Conservation (phyloP, 2,329 filamentous ascomycete genomes). For the Aurifilum marmelostoma region DNA sequence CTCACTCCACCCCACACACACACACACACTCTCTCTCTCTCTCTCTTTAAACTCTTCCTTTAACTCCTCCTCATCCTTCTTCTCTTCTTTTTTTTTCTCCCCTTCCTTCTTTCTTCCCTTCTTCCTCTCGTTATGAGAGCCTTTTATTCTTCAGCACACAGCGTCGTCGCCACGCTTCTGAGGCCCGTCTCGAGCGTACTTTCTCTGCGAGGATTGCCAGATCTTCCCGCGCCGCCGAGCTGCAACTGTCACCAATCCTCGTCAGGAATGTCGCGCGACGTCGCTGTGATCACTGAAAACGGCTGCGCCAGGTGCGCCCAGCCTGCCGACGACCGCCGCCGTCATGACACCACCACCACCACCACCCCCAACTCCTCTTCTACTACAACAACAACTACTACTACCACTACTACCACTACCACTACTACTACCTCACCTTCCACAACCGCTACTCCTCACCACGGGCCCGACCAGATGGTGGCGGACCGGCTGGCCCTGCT, state of each 20-base stretch:
- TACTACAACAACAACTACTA: no score
- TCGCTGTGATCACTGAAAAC: background rate
- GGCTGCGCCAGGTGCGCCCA: background rate
- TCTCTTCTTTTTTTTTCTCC: background rate
- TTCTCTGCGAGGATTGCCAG: slow-evolving; percentile 3
- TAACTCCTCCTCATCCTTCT: background rate
- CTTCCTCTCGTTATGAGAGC: slow-evolving; percentile 12
- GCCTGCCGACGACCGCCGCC: background rate
- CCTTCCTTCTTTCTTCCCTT: background rate
- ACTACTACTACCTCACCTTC: background rate
- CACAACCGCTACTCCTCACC: background rate
- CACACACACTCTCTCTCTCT: background rate
- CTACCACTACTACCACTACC: background rate
- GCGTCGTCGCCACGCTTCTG: slow-evolving; percentile 16
- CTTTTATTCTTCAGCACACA: slow-evolving; percentile 17
- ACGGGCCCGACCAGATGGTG: background rate
- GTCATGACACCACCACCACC: slow-evolving; percentile 7
- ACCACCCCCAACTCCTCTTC: no score
- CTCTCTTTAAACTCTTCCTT: background rate
- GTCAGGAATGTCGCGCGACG: slow-evolving; percentile 7
- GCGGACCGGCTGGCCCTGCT: slow-evolving; percentile 36
- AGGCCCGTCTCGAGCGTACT: slow-evolving; percentile 10
- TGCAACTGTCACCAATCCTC: background rate
- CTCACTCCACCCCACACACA: slow-evolving; percentile 3
- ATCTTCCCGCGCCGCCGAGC: slow-evolving; percentile 18